A percentile compares a stretch with the other conserved stretches of the same genome.
These are phyloP conservation scores for Sporobolomyces phaffii DNA, from an alignment of 768 basidiomycete species.

Conservation along the genomic window DNA sequence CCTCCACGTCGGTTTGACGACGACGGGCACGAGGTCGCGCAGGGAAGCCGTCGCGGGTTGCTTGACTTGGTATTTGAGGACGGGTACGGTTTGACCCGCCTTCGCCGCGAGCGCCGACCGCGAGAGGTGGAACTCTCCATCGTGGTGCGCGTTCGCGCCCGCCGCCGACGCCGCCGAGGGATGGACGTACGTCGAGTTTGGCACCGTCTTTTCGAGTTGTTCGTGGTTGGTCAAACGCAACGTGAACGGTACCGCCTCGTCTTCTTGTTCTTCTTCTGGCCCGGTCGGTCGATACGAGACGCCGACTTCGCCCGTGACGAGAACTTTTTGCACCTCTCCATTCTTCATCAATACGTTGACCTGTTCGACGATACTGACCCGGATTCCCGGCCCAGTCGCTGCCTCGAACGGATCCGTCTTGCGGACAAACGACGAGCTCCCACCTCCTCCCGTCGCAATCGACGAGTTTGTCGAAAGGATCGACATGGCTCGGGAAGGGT, in stretches of 20 bases:
- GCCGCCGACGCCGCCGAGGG: conserved; percentile 39
- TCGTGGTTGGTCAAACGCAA: conserved; percentile 47
- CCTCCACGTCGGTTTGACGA: conserved; percentile 48
- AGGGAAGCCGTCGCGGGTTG: conserved; percentile 36
- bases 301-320: conserved; percentile 49
- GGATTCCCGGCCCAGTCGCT: conserved; percentile 42
- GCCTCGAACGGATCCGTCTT: conserved; percentile 34
- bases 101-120: conserved; percentile 40
- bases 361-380: conserved; percentile 47
- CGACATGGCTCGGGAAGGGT: conserved; percentile 31
- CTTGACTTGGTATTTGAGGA: conserved; percentile 50
- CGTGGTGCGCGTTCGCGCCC: conserved; percentile 21
- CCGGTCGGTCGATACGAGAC: conserved; percentile 36
- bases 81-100: conserved; percentile 33
- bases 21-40: conserved; percentile 43
- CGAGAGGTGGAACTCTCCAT: conserved; percentile 46
- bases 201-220: conserved; percentile 49
- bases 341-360: conserved; percentile 47
- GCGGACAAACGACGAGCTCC: conserved; percentile 1
- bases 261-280: background rate
- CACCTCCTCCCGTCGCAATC: conserved; percentile 8
- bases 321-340: conserved; percentile 45
- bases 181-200: conserved; percentile 47
- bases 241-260: conserved; percentile 35
- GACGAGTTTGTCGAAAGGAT: conserved; percentile 33